Conservation (phyloP, 169 alveolate genomes). For the Eimeria nieschulzi region DNA sequence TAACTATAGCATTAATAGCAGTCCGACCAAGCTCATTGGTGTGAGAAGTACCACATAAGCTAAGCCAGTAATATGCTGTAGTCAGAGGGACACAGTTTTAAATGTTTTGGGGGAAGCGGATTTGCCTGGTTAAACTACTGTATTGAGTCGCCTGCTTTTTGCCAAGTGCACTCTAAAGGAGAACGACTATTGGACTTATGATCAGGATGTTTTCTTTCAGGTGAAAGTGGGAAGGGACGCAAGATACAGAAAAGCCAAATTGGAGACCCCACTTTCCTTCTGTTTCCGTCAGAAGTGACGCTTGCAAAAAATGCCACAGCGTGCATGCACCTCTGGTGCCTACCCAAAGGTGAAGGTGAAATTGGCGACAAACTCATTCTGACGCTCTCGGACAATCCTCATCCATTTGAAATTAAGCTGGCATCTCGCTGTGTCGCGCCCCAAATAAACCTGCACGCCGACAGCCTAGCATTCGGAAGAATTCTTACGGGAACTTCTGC, state of each 20-base stretch:
- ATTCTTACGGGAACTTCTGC: constrained; percentile 85
- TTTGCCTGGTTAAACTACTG: too few relatives aligned
- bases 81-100: too few relatives aligned
- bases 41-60: too few relatives aligned
- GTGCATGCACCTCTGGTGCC: constrained; percentile 91
- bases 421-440: constrained; percentile 92
- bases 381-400: constrained; percentile 92
- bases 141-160: too few relatives aligned
- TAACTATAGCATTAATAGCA: too few relatives aligned
- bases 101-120: too few relatives aligned
- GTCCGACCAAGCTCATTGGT: too few relatives aligned
- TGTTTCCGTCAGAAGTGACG: constrained; percentile 88
- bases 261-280: constrained; percentile 78
- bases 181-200: too few relatives aligned
- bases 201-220: constrained; percentile 27
- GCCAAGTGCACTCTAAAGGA: too few relatives aligned
- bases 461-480: constrained; percentile 90
- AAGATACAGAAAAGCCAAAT: constrained; percentile 9
- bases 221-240: constrained; percentile 30
- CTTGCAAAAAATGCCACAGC: constrained; percentile 87
- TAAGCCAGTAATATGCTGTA: too few relatives aligned
- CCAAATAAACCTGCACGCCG: constrained; percentile 88
- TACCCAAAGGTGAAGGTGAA: constrained; percentile 89
- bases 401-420: constrained; percentile 88
- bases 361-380: constrained; percentile 89